phyloP scores from a whole-genome alignment of 371 early-diverging fungal species.

The Rhizopus sp. region DNA sequence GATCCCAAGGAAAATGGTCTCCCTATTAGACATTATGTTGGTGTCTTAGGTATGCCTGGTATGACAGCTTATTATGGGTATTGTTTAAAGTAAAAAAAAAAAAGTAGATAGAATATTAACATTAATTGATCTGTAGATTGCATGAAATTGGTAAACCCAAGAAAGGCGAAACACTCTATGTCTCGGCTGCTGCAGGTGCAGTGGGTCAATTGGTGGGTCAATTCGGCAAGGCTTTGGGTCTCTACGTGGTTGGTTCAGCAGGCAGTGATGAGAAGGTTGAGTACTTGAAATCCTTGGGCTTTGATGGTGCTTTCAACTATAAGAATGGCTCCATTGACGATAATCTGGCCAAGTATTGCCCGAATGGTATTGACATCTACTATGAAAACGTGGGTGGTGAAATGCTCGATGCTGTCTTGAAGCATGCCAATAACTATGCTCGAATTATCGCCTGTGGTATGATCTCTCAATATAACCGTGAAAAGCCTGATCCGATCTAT shows the following conservation, averaged over 20 bases:
- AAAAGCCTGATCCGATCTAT: conserved; percentile 26
- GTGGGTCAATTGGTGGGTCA: conserved; percentile 66
- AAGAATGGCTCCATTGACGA: conserved; percentile 58
- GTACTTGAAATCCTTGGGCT: conserved; percentile 63
- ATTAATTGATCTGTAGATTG: conserved; percentile 8
- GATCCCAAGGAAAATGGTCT: conserved; percentile 42
- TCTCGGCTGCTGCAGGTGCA: conserved; percentile 61
- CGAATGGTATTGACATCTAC: conserved; percentile 76
- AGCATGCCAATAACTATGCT: conserved; percentile 52
- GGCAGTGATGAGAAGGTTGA: conserved; percentile 80
- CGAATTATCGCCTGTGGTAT: conserved; percentile 67
- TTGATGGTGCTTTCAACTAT: conserved; percentile 85
- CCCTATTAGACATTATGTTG: conserved; percentile 55
- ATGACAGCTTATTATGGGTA: conserved; percentile 48
- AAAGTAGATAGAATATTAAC: background rate
- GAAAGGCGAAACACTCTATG: conserved; percentile 53
- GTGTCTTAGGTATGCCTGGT: conserved; percentile 60
- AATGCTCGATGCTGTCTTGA: conserved; percentile 66
- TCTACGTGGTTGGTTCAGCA: conserved; percentile 79
- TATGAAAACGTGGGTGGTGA: conserved; percentile 77
- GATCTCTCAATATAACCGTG: conserved; percentile 72
- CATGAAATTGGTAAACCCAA: conserved; percentile 32
- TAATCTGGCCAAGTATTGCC: conserved; percentile 52
- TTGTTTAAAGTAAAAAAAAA: background rate
- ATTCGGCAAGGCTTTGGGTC: conserved; percentile 69